Evolutionary conservation across 768 basidiomycete genomes (phyloP).

Genomic region (Chlorophyllum brunneum): DNA sequence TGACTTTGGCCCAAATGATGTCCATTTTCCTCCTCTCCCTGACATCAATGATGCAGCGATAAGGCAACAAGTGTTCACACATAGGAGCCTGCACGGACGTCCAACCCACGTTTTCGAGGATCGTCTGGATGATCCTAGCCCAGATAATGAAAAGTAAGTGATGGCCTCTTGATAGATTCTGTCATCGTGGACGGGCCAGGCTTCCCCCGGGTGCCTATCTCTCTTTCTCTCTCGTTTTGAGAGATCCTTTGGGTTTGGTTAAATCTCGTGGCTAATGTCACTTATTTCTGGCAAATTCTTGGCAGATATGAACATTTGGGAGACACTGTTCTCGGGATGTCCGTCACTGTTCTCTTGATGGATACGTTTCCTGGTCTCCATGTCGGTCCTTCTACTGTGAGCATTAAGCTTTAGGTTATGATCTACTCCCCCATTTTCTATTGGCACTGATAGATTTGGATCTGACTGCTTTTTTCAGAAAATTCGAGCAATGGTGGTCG

Average conservation of each 20-base stretch:
- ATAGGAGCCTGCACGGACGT: conserved; percentile 65
- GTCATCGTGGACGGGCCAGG: conserved; percentile 3
- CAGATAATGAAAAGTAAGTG: conserved; percentile 76
- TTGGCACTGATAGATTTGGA: background rate
- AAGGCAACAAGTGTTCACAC: conserved; percentile 63
- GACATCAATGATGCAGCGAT: conserved; percentile 44
- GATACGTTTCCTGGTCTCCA: conserved; percentile 65
- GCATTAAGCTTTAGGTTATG: conserved; percentile 16
- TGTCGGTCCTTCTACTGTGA: conserved; percentile 76
- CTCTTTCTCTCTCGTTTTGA: background rate
- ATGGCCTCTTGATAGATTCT: background rate
- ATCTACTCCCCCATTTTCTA: background rate
- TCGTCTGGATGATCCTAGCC: conserved; percentile 62
- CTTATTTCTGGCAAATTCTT: conserved; percentile 4
- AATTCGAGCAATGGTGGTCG: conserved; percentile 73
- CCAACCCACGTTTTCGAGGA: conserved; percentile 79
- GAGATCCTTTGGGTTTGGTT: too few relatives aligned
- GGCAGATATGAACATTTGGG: conserved; percentile 72
- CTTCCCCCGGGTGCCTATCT: background rate
- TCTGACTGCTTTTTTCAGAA: conserved; percentile 43
- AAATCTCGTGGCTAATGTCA: conserved; percentile 7
- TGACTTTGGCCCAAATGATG: conserved; percentile 39
- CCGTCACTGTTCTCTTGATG: conserved; percentile 61
- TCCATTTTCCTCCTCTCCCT: conserved; percentile 57
- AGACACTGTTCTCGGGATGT: conserved; percentile 65